phyloP scores from a whole-genome alignment of 2,329 filamentous ascomycete genomes.

The Teratosphaeria destructans region DNA sequence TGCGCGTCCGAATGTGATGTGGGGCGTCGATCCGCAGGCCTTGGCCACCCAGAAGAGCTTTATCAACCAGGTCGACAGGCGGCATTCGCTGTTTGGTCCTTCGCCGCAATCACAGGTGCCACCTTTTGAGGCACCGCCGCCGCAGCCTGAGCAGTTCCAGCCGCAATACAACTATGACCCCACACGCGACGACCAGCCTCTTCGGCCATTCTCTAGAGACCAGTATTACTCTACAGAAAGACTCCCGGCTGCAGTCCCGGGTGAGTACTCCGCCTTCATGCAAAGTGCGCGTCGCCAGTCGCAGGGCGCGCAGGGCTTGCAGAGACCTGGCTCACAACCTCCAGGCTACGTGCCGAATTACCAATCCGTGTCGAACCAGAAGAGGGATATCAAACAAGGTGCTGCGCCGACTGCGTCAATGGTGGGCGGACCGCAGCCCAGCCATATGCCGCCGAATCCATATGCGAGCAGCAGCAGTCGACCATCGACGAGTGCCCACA shows the following conservation, averaged over 20 bases:
- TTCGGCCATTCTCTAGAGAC: conserved; percentile 25
- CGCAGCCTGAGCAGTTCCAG: conserved; percentile 4
- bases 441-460: conserved; percentile 14
- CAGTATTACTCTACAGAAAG: conserved; percentile 28
- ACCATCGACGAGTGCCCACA: conserved; percentile 17
- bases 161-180: conserved; percentile 7
- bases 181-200: conserved; percentile 12
- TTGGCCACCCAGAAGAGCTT: conserved; percentile 21
- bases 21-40: conserved; percentile 20
- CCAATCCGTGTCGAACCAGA: conserved; percentile 17
- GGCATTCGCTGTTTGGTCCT: conserved; percentile 2
- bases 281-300: conserved; percentile 19
- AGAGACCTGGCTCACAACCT: conserved; percentile 17
- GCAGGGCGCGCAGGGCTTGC: conserved; percentile 19
- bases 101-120: conserved; percentile 4
- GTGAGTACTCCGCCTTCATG: conserved; percentile 26
- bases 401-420: conserved; percentile 5
- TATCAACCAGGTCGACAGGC: conserved; percentile 12
- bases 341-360: conserved; percentile 16
- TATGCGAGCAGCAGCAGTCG: conserved; percentile 12
- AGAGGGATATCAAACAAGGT: conserved; percentile 14
- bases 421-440: conserved; percentile 3
- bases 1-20: conserved; percentile 14
- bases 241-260: conserved; percentile 26
- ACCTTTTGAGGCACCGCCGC: not conserved